Base-by-base conservation (phyloP, 345 rosid species). In the Murraya koenigii region DNA sequence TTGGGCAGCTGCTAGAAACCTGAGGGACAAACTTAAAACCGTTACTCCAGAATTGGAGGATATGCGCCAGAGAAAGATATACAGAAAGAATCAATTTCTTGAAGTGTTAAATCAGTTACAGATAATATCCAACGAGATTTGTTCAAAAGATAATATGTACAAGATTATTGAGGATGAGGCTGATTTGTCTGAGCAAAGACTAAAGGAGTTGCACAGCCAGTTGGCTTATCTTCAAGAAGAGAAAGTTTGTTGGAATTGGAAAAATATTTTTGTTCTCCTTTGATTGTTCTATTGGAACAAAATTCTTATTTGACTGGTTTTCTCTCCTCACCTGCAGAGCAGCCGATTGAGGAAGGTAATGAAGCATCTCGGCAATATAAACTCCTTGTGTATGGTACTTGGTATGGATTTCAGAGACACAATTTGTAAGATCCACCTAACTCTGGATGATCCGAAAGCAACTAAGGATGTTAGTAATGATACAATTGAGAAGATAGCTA, bases 311-410 rank as follows among this genome's bases (percentile, higher is more conserved):
- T 71, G 26, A 70, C 25, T 66, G 25, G 22, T 6, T 6, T 63
- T 60, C 39, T 64, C 25, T 19, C 58, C 22, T 44, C 49, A 67
- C 73, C 7, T 73, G 81, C 81, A 90, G 97, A 80, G 80, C 47
- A 79, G 79, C 77, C 86, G 90, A 55, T 20, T 89, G 83, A 82
- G 82, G 38, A 80, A 82, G 84, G 88, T 92, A 56, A 81, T 73
- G 41, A 80, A 79, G 70, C 81, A 85, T 70, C 83, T 88, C 66
- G 73, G 83, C 73, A 81, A 70, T 39, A 55, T 92, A 56, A 85
- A 70, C 76, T 83, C 84, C 28, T 82, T 90, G 74, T 88, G 94
- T 81, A 72, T 68, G 66, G 90, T 92, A 72, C 90, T 92, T 68
- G 93, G 90, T 75, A 77, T 90, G 82, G 90, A 92, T 74, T 88